These are phyloP conservation scores for Nakaseomyces nivariensis DNA, from an alignment of 1,139 yeast species.

Conservation along the genomic window DNA sequence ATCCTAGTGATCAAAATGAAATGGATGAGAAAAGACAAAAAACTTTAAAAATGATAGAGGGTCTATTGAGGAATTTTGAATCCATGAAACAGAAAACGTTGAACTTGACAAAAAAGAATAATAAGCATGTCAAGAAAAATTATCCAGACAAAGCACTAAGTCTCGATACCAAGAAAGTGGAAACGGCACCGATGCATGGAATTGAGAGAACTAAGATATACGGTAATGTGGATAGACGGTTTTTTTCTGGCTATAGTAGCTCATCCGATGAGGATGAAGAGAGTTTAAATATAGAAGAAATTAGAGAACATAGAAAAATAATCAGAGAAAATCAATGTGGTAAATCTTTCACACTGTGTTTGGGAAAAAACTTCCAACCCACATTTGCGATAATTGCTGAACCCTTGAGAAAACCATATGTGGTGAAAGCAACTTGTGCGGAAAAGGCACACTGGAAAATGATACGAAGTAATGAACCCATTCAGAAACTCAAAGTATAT, in stretches of 20 bases:
- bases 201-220: conserved; percentile 8
- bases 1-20: conserved; percentile 40
- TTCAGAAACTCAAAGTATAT: neutral
- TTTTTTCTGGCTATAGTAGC: conserved; percentile 18
- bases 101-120: conserved; percentile 11
- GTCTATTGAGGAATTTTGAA: conserved; percentile 40
- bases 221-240: conserved; percentile 14
- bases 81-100: conserved; percentile 30
- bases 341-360: conserved; percentile 18
- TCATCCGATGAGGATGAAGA: conserved; percentile 29
- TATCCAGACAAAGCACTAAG: conserved; percentile 8
- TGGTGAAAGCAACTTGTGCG: conserved; percentile 14
- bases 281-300: conserved; percentile 11
- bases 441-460: conserved; percentile 19
- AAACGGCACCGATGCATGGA: neutral
- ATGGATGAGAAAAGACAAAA: conserved; percentile 39
- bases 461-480: neutral
- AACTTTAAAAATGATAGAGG: conserved; percentile 43
- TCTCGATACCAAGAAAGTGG: conserved; percentile 11
- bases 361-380: conserved; percentile 8
- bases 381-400: conserved; percentile 24
- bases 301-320: conserved; percentile 12
- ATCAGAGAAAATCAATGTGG: conserved; percentile 16
- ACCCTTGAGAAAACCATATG: conserved; percentile 23
- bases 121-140: neutral